Percentiles rank a stretch among this genome's conserved stretches.
Evolutionary conservation across 257 asterid species (phyloP).

Genomic region (Salvia miltiorrhiza): DNA sequence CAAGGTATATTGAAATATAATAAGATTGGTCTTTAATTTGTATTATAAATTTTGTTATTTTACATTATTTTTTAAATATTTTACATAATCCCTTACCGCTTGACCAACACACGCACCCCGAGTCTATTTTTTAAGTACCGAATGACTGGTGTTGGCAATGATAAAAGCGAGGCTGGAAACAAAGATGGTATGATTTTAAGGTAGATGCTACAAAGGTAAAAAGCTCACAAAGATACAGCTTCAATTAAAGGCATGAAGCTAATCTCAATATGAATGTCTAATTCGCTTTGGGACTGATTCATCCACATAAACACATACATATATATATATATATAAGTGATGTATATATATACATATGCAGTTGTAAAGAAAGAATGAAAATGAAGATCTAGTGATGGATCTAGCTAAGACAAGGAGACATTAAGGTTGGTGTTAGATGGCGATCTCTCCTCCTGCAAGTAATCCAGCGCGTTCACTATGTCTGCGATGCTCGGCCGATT

Average conservation of each 20-base stretch:
- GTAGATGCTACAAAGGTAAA: not conserved
- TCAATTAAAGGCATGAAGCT: not conserved
- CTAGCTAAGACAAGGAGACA: constrained; percentile 2
- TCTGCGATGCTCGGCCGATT: constrained; percentile 55
- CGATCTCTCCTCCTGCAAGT: constrained; percentile 40
- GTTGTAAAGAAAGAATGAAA: constrained; percentile 2
- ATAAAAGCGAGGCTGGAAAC: not conserved
- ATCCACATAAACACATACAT: not conserved
- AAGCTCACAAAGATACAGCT: not conserved
- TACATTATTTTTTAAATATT: too few relatives aligned
- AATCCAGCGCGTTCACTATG: constrained; percentile 58
- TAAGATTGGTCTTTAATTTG: too few relatives aligned
- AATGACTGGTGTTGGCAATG: too few relatives aligned
- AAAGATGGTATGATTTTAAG: not conserved
- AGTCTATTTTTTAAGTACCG: too few relatives aligned
- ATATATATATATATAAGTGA: too few relatives aligned
- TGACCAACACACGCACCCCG: too few relatives aligned
- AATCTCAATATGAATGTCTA: not conserved
- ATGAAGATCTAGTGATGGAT: not conserved
- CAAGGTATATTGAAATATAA: too few relatives aligned
- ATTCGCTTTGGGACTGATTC: not conserved
- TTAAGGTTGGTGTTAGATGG: constrained; percentile 10
- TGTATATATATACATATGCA: not conserved
- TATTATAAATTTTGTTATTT: too few relatives aligned
- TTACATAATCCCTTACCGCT: too few relatives aligned